phyloP scores from a whole-genome alignment of 805 yeast species.

The Alloascoidea africana region DNA sequence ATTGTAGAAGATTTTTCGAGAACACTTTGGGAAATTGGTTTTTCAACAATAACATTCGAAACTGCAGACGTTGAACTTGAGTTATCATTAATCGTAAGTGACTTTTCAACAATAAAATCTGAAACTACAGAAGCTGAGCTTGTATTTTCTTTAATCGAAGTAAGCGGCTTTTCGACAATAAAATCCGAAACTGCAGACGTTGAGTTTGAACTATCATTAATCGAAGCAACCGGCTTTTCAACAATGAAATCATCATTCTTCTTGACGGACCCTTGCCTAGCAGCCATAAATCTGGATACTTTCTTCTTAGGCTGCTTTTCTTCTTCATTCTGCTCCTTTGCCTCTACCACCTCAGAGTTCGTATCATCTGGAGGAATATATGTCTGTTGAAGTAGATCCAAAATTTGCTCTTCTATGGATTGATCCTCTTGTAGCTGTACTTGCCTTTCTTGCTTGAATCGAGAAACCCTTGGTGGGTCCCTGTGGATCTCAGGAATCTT shows the following conservation, averaged over 20 bases:
- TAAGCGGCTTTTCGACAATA: too few relatives aligned
- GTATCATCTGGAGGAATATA: too few relatives aligned
- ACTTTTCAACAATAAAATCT: too few relatives aligned
- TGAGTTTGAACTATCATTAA: not conserved
- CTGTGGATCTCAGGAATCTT: slow-evolving; percentile 26
- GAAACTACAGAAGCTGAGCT: not conserved
- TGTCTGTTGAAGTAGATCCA: not conserved
- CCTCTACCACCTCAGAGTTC: not conserved
- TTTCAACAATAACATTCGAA: slow-evolving; percentile 3
- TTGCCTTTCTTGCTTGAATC: slow-evolving; percentile 15
- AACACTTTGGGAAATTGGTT: too few relatives aligned
- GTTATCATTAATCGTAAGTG: too few relatives aligned
- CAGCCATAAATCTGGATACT: not conserved
- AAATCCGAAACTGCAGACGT: not conserved
- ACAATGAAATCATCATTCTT: too few relatives aligned
- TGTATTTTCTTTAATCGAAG: not conserved
- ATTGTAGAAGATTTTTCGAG: too few relatives aligned
- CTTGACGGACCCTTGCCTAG: too few relatives aligned
- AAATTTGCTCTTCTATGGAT: not conserved
- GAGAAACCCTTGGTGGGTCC: slow-evolving; percentile 12
- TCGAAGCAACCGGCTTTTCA: not conserved
- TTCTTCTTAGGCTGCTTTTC: not conserved
- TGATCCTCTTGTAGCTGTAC: not conserved
- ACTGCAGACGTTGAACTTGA: slow-evolving; percentile 3
- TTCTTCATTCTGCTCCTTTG: not conserved